phyloP scores from a whole-genome alignment of 179 eudicot genomes.

The Silene vulgaris region DNA sequence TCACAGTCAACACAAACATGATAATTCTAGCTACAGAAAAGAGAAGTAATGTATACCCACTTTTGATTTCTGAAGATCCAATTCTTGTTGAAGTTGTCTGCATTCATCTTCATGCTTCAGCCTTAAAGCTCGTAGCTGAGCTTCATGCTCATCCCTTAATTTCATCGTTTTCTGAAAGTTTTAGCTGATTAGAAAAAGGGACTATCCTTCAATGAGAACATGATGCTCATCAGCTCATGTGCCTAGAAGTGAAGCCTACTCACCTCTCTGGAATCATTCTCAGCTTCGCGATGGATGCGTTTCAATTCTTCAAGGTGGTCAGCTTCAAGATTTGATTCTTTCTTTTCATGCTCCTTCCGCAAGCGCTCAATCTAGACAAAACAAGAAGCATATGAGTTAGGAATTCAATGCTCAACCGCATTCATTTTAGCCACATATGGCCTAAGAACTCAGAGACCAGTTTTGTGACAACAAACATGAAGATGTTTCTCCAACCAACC shows the following conservation, averaged over 20 bases:
- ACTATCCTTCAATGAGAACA: neutral
- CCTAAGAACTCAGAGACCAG: neutral
- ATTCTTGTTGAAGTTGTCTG: conserved; percentile 73
- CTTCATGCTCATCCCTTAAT: conserved; percentile 76
- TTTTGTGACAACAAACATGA: neutral
- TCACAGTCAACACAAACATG: conserved; percentile 19
- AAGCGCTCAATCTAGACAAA: conserved; percentile 52
- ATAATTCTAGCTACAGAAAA: conserved; percentile 10
- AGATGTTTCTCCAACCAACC: neutral
- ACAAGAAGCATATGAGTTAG: conserved; percentile 12
- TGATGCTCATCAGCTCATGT: neutral
- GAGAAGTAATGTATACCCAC: conserved; percentile 30
- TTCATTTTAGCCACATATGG: conserved; percentile 1
- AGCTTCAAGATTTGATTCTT: conserved; percentile 48
- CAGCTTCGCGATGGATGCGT: conserved; percentile 54
- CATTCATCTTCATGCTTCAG: conserved; percentile 72
- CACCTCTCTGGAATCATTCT: conserved; percentile 80
- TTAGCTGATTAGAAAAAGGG: conserved; percentile 13
- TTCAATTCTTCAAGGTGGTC: conserved; percentile 63
- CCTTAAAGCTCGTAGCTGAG: conserved; percentile 62
- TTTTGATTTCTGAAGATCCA: conserved; percentile 77
- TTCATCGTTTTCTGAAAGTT: conserved; percentile 48
- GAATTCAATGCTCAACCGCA: conserved; percentile 3
- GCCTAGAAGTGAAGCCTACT: conserved; percentile 7
- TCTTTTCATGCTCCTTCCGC: conserved; percentile 51